phyloP scores from a whole-genome alignment of 306 rosid species.

The Trichosanthes cucumerina region DNA sequence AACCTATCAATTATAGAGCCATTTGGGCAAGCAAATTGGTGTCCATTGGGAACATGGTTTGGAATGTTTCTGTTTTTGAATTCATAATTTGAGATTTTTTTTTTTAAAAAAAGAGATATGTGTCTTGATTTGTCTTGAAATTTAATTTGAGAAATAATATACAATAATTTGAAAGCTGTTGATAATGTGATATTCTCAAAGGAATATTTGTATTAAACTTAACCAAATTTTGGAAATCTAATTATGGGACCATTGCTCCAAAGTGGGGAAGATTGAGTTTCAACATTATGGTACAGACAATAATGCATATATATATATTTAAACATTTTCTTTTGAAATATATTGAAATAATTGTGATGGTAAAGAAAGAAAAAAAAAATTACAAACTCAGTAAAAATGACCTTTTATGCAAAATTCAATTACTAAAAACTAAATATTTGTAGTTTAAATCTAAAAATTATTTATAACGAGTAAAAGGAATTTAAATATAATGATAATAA shows the following conservation, averaged over 20 bases:
- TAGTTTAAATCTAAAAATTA: background rate
- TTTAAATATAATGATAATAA: background rate
- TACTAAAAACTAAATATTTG: background rate
- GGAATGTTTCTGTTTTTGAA: background rate
- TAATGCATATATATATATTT: background rate
- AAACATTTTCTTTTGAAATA: background rate
- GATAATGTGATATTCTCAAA: background rate
- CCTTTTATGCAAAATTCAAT: background rate
- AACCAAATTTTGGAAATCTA: background rate
- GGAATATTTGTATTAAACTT: background rate
- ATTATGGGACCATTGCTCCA: background rate
- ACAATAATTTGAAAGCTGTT: background rate
- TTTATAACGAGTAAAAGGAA: background rate
- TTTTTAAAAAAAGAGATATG: background rate
- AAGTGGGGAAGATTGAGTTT: background rate
- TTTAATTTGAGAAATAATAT: background rate
- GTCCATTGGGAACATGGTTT: background rate
- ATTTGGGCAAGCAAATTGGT: background rate
- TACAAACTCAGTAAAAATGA: background rate
- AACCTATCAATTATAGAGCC: background rate
- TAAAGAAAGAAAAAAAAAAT: background rate
- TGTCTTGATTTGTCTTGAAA: background rate
- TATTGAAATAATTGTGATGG: background rate
- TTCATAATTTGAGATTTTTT: background rate
- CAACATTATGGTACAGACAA: background rate